A percentile compares a stretch with the other conserved stretches of the same genome.
phyloP scores from a whole-genome alignment of 768 basidiomycete species.

The Rhodotorula taiwanensis region DNA sequence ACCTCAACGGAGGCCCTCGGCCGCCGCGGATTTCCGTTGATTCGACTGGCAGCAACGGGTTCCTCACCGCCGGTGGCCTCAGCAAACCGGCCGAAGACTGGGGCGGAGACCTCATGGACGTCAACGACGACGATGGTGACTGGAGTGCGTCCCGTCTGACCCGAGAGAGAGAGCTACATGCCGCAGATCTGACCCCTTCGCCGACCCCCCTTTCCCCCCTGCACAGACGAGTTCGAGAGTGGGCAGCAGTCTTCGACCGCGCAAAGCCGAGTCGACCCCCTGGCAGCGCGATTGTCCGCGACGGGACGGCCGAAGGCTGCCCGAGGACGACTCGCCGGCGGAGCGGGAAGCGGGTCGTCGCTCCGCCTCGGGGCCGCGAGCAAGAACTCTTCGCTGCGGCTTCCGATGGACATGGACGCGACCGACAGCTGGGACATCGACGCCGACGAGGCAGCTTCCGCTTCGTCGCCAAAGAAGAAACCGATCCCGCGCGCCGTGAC shows the following conservation, averaged over 20 bases:
- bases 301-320: conserved; percentile 5
- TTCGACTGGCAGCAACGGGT: conserved; percentile 48
- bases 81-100: conserved; percentile 49
- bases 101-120: conserved; percentile 84
- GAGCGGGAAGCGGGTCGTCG: not conserved
- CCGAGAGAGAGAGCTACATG: too few relatives aligned
- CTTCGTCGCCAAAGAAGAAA: not conserved
- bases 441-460: not conserved
- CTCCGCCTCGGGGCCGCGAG: conserved; percentile 1
- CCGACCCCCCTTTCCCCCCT: not conserved
- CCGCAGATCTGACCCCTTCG: too few relatives aligned
- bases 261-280: conserved; percentile 15
- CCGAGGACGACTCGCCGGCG: conserved; percentile 11
- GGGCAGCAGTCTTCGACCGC: conserved; percentile 34
- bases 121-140: conserved; percentile 85
- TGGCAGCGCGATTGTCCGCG: conserved; percentile 23
- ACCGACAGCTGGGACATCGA: conserved; percentile 33
- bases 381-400: not conserved
- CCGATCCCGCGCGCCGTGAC: not conserved
- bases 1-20: conserved; percentile 32
- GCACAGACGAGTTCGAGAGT: conserved; percentile 69
- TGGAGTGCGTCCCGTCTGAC: conserved; percentile 72
- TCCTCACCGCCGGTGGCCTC: too few relatives aligned
- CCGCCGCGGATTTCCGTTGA: too few relatives aligned
- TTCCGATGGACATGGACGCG: conserved; percentile 27